phyloP scores from a whole-genome alignment of 805 yeast species.

The Candida germanica region DNA sequence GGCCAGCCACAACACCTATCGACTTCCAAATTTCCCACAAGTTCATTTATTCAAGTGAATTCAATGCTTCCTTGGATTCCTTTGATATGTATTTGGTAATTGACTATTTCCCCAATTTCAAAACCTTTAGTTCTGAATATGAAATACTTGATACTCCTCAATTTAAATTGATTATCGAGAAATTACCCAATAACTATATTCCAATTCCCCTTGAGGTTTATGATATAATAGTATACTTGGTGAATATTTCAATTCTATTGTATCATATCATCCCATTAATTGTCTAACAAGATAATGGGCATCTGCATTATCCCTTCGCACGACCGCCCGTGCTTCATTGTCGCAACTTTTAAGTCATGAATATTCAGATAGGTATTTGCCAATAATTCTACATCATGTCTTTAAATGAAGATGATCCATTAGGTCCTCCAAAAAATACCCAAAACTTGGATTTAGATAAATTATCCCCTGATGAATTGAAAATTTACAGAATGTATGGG shows the following conservation, averaged over 20 bases:
- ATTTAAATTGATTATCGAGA: slow-evolving; percentile 25
- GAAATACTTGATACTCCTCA: slow-evolving; percentile 12
- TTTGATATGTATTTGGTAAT: slow-evolving; percentile 26
- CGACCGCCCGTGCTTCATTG: not conserved
- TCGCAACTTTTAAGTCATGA: not conserved
- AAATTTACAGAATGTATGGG: slow-evolving; percentile 77
- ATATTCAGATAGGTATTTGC: no score
- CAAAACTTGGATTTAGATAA: slow-evolving; percentile 52
- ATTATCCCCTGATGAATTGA: slow-evolving; percentile 74
- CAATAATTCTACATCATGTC: slow-evolving; percentile 28
- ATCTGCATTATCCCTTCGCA: no score
- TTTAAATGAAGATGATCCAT: slow-evolving; percentile 46
- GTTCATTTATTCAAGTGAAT: slow-evolving; percentile 18
- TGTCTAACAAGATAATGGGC: no score
- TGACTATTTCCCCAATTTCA: slow-evolving; percentile 19
- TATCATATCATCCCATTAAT: slow-evolving; percentile 5
- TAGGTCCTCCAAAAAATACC: slow-evolving; percentile 45
- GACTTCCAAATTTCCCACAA: slow-evolving; percentile 21
- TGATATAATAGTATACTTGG: slow-evolving; percentile 24
- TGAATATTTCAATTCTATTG: slow-evolving; percentile 20
- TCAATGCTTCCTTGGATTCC: slow-evolving; percentile 3
- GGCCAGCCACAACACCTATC: slow-evolving; percentile 35
- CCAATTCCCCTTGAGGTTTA: slow-evolving; percentile 35
- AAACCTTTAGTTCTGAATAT: slow-evolving; percentile 15
- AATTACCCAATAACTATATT: slow-evolving; percentile 22